These are phyloP conservation scores for Malania oleifera DNA, from an alignment of 164 flowering plant species.

Conservation along the genomic window DNA sequence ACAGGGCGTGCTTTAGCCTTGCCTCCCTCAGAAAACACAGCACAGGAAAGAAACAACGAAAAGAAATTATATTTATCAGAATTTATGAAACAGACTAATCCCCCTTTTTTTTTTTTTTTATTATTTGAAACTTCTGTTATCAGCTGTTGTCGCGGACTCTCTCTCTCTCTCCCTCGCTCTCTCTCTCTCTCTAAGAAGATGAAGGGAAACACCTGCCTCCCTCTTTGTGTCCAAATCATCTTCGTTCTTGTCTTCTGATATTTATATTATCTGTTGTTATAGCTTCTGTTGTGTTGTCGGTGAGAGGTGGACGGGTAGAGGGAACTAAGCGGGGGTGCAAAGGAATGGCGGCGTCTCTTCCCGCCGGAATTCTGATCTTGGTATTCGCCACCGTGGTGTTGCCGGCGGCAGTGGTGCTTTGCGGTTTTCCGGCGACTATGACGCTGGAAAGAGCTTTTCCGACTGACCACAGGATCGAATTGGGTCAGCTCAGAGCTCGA, in stretches of 20 bases:
- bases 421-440: slow-evolving; percentile 37
- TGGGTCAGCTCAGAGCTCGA: slow-evolving; percentile 49
- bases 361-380: slow-evolving; percentile 21
- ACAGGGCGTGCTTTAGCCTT: too few species aligned
- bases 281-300: neutral
- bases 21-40: neutral
- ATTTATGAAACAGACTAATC: neutral
- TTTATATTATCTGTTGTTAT: too few species aligned
- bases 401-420: slow-evolving; percentile 19
- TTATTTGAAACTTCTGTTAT: slow-evolving; percentile 5
- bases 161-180: neutral
- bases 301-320: neutral
- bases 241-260: slow-evolving; percentile 4
- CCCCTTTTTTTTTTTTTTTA: too few species aligned
- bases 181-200: neutral
- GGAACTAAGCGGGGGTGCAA: neutral
- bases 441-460: slow-evolving; percentile 71
- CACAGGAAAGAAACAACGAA: neutral
- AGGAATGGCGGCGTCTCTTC: slow-evolving; percentile 29
- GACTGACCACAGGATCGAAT: slow-evolving; percentile 22
- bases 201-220: slow-evolving; percentile 4
- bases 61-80: neutral
- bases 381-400: slow-evolving; percentile 13
- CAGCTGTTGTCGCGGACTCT: neutral
- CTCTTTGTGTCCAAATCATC: slow-evolving; percentile 3